phyloP scores from a whole-genome alignment of 768 basidiomycete genomes.

The Rhizopogon roseolus region DNA sequence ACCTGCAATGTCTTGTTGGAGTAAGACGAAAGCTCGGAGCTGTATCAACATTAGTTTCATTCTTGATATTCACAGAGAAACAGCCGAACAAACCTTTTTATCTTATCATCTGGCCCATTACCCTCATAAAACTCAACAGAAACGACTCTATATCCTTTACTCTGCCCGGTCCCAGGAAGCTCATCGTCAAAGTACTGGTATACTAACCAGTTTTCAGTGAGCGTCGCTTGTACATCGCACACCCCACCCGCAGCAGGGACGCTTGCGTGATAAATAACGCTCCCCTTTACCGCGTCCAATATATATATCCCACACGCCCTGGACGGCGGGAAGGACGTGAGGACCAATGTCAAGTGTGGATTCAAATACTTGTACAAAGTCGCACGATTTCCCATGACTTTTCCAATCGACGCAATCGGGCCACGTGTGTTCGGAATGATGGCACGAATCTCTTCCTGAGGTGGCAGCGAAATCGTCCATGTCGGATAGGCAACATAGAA shows the following conservation, averaged over 20 bases:
- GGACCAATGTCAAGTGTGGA: conserved; percentile 64
- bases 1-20: conserved; percentile 50
- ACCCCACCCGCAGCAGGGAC: conserved; percentile 40
- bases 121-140: conserved; percentile 92
- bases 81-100: conserved; percentile 55
- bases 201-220: conserved; percentile 92
- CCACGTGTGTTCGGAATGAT: conserved; percentile 44
- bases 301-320: conserved; percentile 62
- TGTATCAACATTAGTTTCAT: conserved; percentile 15
- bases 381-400: conserved; percentile 80
- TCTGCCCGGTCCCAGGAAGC: conserved; percentile 35
- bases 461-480: conserved; percentile 59
- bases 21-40: conserved; percentile 51
- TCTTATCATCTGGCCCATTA: conserved; percentile 58
- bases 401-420: conserved; percentile 73
- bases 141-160: conserved; percentile 71
- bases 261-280: conserved; percentile 59
- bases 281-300: conserved; percentile 78
- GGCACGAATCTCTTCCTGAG: conserved; percentile 52
- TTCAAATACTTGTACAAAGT: conserved; percentile 96
- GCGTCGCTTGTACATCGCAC: conserved; percentile 63
- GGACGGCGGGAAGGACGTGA: conserved; percentile 38
- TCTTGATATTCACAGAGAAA: conserved; percentile 13
- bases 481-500: conserved; percentile 51
- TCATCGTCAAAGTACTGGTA: conserved; percentile 79